Percentiles rank a stretch among this genome's conserved stretches.
These are phyloP conservation scores for Spongospora subterranea DNA, from an alignment of 208 protist genomes.

Conservation along the genomic window DNA sequence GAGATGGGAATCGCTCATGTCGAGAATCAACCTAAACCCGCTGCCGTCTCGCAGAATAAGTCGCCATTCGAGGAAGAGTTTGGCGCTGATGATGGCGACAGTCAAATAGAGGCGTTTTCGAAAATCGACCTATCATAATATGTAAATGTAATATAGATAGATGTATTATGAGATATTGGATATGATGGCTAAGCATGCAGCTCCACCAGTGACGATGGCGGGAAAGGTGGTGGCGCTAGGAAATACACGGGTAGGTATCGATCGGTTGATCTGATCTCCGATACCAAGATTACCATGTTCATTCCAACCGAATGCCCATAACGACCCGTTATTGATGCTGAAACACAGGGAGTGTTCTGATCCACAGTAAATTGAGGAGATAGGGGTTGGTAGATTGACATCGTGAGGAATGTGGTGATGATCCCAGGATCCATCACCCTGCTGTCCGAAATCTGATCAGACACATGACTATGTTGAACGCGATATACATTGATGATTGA, in stretches of 20 bases:
- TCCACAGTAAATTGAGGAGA: constrained; percentile 6
- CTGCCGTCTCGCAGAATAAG: too few species aligned
- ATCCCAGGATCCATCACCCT: not conserved
- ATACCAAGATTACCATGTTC: constrained; percentile 35
- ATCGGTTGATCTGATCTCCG: constrained; percentile 5
- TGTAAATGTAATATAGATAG: not conserved
- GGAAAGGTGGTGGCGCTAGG: not conserved
- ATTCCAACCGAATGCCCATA: constrained; percentile 39
- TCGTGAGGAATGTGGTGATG: not conserved
- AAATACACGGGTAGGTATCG: not conserved
- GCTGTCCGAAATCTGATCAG: constrained; percentile 6
- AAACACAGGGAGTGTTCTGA: constrained; percentile 33
- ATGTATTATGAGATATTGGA: not conserved
- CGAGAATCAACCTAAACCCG: not conserved
- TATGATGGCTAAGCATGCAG: not conserved
- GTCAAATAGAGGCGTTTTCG: too few species aligned
- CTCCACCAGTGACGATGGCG: not conserved
- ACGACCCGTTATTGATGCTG: not conserved
- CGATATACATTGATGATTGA: not conserved
- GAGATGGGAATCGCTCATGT: constrained; percentile 48
- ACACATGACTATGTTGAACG: not conserved
- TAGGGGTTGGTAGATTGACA: not conserved
- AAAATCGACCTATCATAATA: too few species aligned
- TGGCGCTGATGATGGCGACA: too few species aligned
- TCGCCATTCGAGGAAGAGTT: too few species aligned